phyloP scores from a whole-genome alignment of 345 rosid species.

The Barbarea vulgaris region DNA sequence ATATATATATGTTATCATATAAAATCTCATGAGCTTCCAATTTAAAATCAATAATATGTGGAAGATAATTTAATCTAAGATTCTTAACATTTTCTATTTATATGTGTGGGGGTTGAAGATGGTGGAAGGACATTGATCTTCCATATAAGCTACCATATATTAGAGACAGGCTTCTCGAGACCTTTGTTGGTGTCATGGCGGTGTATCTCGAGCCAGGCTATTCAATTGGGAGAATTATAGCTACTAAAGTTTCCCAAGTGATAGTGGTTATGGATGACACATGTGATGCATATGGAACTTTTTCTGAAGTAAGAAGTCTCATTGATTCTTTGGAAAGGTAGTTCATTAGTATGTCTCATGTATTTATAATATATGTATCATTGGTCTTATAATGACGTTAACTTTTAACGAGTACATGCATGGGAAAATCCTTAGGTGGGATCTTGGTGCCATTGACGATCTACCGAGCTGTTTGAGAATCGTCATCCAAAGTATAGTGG shows the following conservation, averaged over 20 bases:
- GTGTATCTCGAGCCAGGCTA: background rate
- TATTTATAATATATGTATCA: no score
- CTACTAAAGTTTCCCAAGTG: background rate
- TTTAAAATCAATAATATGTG: no score
- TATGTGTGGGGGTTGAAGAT: slow-evolving; percentile 1
- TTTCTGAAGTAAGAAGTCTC: background rate
- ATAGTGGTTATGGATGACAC: background rate
- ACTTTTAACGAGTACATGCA: background rate
- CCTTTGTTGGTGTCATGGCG: background rate
- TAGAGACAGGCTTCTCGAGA: background rate
- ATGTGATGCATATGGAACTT: background rate
- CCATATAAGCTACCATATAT: background rate
- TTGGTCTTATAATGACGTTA: background rate
- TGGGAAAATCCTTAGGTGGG: background rate
- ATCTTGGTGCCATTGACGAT: background rate
- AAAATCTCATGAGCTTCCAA: no score
- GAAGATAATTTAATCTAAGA: no score
- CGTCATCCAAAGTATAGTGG: background rate
- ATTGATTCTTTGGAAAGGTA: slow-evolving; percentile 2
- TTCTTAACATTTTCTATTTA: background rate
- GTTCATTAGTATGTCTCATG: no score
- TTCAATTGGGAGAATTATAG: background rate
- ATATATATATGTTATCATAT: no score
- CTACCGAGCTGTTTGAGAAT: background rate
- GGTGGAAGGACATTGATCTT: background rate